Percentiles rank a stretch among this genome's conserved stretches.
Evolutionary conservation across 164 flowering plant genomes (phyloP).

Genomic region (Magnolia sinica): DNA sequence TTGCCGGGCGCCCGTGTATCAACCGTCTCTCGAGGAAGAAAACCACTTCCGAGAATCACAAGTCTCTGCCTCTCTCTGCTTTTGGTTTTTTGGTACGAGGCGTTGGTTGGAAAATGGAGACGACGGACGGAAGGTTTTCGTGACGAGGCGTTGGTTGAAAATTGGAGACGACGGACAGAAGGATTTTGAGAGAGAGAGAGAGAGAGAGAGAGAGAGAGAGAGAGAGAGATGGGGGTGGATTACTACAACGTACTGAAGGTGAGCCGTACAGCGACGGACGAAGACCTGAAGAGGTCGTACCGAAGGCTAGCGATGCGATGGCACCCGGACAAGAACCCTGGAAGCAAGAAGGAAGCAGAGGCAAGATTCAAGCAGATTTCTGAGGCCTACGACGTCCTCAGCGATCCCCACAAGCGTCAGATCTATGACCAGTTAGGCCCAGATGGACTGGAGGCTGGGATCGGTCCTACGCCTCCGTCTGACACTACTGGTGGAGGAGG

Average conservation of each 20-base stretch:
- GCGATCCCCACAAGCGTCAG: conserved; percentile 55
- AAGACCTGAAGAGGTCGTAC: conserved; percentile 35
- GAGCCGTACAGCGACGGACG: conserved; percentile 28
- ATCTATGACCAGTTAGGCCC: conserved; percentile 57
- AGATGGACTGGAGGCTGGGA: conserved; percentile 32
- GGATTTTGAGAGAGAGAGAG: too few species aligned
- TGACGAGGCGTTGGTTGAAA: too few species aligned
- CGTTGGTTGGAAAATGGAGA: too few species aligned
- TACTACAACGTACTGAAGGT: conserved; percentile 34
- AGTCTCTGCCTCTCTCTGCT: too few species aligned
- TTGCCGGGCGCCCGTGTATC: too few species aligned
- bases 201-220: background rate
- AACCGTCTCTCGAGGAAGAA: too few species aligned
- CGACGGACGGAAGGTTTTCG: too few species aligned
- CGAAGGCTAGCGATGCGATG: conserved; percentile 35
- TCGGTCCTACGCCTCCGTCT: conserved; percentile 33
- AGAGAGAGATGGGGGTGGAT: conserved; percentile 29
- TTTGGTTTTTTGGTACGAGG: too few species aligned
- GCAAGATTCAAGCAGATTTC: conserved; percentile 41
- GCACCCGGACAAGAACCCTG: conserved; percentile 42
- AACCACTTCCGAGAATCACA: too few species aligned
- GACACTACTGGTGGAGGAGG: conserved; percentile 11
- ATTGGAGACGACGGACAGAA: background rate
- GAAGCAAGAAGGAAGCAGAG: conserved; percentile 31
- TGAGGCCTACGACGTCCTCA: conserved; percentile 39